Percentiles rank a stretch among this genome's conserved stretches.
phyloP scores from a whole-genome alignment of 768 basidiomycete genomes.

The Neoboletus magnificus region DNA sequence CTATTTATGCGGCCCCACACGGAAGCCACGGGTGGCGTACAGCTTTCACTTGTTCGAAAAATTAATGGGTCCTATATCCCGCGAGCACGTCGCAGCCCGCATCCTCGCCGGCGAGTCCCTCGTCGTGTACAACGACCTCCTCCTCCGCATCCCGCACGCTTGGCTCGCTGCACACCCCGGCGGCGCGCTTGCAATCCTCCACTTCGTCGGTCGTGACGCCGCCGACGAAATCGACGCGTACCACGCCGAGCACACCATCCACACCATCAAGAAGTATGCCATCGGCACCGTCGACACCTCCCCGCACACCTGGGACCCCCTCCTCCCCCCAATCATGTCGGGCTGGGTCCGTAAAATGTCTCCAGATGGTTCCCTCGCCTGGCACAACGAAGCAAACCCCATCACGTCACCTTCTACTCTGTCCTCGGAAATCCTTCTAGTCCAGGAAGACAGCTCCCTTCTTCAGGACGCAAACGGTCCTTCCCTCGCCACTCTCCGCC shows the following conservation, averaged over 20 bases:
- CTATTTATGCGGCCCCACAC: constrained; percentile 28
- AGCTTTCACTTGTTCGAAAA: background rate
- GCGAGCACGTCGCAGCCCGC: constrained; percentile 59
- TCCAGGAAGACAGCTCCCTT: constrained; percentile 39
- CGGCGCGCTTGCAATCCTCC: constrained; percentile 82
- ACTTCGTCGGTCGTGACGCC: constrained; percentile 94
- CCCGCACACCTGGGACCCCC: constrained; percentile 61
- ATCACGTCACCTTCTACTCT: constrained; percentile 33
- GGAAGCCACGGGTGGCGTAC: background rate
- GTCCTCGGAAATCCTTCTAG: constrained; percentile 62
- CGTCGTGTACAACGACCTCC: constrained; percentile 64
- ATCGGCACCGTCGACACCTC: constrained; percentile 63
- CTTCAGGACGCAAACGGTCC: constrained; percentile 34
- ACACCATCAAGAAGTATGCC: constrained; percentile 45
- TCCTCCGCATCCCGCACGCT: constrained; percentile 60
- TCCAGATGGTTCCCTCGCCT: constrained; percentile 42
- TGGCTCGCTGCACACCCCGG: constrained; percentile 94
- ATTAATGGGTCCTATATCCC: constrained; percentile 36
- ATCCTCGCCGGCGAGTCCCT: constrained; percentile 76
- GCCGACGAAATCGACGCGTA: constrained; percentile 93
- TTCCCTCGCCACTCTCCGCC: constrained; percentile 44
- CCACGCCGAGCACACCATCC: constrained; percentile 51
- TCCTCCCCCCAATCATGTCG: constrained; percentile 81
- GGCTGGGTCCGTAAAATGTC: constrained; percentile 72
- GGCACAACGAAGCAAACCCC: constrained; percentile 62